phyloP scores from a whole-genome alignment of 176 grass and related monocot genomes.

The Musa itinerans region DNA sequence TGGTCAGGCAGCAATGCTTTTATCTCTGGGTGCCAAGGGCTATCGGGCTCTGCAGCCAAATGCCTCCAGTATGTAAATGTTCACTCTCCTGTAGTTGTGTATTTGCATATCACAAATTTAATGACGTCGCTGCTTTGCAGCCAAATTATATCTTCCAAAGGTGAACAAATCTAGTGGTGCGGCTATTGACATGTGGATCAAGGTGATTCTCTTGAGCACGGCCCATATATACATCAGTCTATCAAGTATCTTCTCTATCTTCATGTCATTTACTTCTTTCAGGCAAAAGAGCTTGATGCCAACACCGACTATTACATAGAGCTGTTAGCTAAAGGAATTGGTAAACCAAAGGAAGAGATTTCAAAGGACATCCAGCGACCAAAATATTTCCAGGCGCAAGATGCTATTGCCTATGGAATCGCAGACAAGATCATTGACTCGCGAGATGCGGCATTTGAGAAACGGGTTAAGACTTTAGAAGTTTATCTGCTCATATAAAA shows the following conservation, averaged over 20 bases:
- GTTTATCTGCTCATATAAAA: too few species aligned
- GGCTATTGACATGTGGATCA: constrained; percentile 19
- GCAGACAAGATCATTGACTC: constrained; percentile 69
- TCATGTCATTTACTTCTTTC: background rate
- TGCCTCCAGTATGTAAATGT: constrained; percentile 50
- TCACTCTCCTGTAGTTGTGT: background rate
- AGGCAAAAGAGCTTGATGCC: constrained; percentile 83
- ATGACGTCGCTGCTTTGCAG: constrained; percentile 1
- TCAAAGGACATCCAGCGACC: constrained; percentile 49
- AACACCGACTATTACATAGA: constrained; percentile 70
- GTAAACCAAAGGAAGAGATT: constrained; percentile 74
- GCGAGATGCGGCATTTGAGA: constrained; percentile 48
- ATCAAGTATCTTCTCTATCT: background rate
- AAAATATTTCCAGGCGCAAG: constrained; percentile 58
- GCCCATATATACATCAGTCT: background rate
- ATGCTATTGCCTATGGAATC: constrained; percentile 77
- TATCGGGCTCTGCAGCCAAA: constrained; percentile 66
- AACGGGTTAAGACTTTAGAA: background rate
- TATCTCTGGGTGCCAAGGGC: constrained; percentile 70
- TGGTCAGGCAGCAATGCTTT: constrained; percentile 82
- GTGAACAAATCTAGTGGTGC: constrained; percentile 19
- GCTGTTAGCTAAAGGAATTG: constrained; percentile 45
- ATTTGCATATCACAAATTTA: background rate
- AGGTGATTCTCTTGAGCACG: constrained; percentile 28
- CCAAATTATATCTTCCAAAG: constrained; percentile 20